Evolutionary conservation across 108 stramenopile genomes (phyloP), one percentile per base, ranked within the genome.

Genomic region (Cyclotella kingstonii): DNA sequence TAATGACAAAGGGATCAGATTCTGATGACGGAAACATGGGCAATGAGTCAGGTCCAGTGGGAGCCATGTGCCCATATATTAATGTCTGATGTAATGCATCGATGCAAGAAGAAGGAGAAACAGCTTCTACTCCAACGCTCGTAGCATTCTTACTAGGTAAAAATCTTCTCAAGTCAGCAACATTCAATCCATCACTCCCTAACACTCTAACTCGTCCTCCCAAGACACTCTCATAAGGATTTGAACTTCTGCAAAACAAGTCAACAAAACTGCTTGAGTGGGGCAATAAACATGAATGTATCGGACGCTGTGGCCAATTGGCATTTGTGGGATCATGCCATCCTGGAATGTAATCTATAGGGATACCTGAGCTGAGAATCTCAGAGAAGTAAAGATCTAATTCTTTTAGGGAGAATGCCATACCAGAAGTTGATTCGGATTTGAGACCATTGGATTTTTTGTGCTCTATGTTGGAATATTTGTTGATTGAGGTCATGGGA

Each of bases 31-130:
- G 90, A 50, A 84, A 83, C 25, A 85, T 86, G 0, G 92, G 89
- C 29, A 94, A 78, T 3, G 81, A 81, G 59, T 82, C 85, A 2
- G 92, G 92, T n/a, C 87, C 92, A n/a, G 92, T 90, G 14, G 92
- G 92, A 53, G 86, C 85, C 39, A 94, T 56, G 65, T 94, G 92
- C 12, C 74, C 68, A 67, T 73, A 90, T 10, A 64, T 62, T 28
- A 94, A 36, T 4, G 83, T 86, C 22, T 53, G 65, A 27, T 80
- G 57, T 43, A 94, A 56, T 11, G 85, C 85, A 42, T 90, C 82
- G 2, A 81, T 23, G 26, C 47, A 69, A 14, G 57, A 43, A 44
- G 26, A 57, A 0, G 60, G n/a, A n/a, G n/a, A n/a, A n/a, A n/a
- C 75, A 17, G 60, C 54, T 18, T 59, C 50, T 1, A 36, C 69